Evolutionary conservation across 2,329 filamentous ascomycete genomes (phyloP).

Genomic region (Cladobotryum mycophilum): DNA sequence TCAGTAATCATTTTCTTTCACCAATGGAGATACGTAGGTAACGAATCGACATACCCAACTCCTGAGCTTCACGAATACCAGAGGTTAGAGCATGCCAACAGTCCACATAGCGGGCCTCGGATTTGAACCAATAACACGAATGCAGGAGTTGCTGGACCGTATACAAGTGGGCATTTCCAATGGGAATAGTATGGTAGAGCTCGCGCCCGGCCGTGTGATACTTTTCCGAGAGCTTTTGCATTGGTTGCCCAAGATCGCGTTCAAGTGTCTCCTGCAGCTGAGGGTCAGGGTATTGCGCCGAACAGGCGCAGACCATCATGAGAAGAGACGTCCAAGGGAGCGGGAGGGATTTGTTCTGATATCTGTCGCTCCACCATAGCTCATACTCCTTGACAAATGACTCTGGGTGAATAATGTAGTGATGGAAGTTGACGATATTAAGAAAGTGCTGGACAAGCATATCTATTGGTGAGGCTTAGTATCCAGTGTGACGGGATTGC

Average conservation of each 20-base stretch:
- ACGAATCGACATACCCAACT: slow-evolving; percentile 22
- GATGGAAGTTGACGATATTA: slow-evolving; percentile 32
- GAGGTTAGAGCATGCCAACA: slow-evolving; percentile 31
- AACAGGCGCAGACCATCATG: slow-evolving; percentile 32
- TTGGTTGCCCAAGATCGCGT: slow-evolving; percentile 23
- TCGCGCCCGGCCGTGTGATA: slow-evolving; percentile 30
- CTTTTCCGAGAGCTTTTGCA: slow-evolving; percentile 23
- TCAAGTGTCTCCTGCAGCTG: slow-evolving; percentile 27
- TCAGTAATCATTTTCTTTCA: background rate
- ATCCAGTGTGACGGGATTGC: background rate
- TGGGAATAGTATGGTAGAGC: slow-evolving; percentile 26
- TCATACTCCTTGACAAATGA: slow-evolving; percentile 31
- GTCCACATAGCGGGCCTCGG: slow-evolving; percentile 30
- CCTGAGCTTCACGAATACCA: slow-evolving; percentile 31
- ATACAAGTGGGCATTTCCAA: slow-evolving; percentile 26
- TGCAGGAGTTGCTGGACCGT: slow-evolving; percentile 32
- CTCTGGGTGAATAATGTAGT: slow-evolving; percentile 33
- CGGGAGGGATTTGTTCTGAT: slow-evolving; percentile 24
- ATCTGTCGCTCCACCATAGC: slow-evolving; percentile 28
- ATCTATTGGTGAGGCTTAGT: slow-evolving; percentile 18
- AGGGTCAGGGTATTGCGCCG: slow-evolving; percentile 26
- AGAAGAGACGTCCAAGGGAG: slow-evolving; percentile 34
- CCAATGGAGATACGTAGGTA: background rate
- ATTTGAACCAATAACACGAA: slow-evolving; percentile 33
- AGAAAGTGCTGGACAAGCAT: slow-evolving; percentile 33